Base-by-base conservation (phyloP, 2,329 filamentous ascomycete genomes). In the Aspergillus quadricinctus region DNA sequence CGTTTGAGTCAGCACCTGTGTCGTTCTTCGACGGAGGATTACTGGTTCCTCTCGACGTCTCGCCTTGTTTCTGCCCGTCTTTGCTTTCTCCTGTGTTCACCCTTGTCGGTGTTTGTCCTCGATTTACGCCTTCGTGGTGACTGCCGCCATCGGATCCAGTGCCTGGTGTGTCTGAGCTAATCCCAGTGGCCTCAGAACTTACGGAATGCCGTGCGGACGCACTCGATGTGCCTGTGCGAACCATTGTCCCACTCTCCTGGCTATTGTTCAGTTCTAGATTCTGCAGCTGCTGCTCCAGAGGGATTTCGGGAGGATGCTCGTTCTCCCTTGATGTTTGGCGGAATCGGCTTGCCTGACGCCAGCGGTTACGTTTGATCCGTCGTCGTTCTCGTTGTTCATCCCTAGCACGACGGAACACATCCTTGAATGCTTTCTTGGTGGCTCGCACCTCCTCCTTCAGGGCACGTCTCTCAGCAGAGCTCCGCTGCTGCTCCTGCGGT, bases 361-460 rank as follows among this genome's bases (percentile, higher is more conserved):
- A 59, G 10, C 63, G 65, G 37, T 57, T 65, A 23, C 65, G 60
- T 29, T 62, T 66, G 35, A 57, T 56, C 23, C 65, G 62, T 31
- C 63, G 59, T n/a, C 65, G 55, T 19, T 71, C 70, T 3, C 66
- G 68, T 50, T 72, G 66, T 56, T 74, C 72, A 7, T 72, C 67
- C n/a, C 72, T 64, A 1, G 73, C 72, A 4, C 72, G 68, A 3
- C 66, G 65, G 17, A 72, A 57, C 5, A 74, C 62, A 8, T 72
- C 69, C 9, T 67, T 62, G 57, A 76, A 76, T 3, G 72, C 72
- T 50, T 74, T 69, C 46, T 67, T 70, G 5, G 73, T 70, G 1
- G 68, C 66, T n/a, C 66, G 65, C 52, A 73, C 64, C 57, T 77
- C 73, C 46, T 70, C 68, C 54, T 74, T 75, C 53, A 74, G 61